Evolutionary conservation across 2,329 filamentous ascomycete species (phyloP).

Genomic region (Rhynchosporium graminicola): DNA sequence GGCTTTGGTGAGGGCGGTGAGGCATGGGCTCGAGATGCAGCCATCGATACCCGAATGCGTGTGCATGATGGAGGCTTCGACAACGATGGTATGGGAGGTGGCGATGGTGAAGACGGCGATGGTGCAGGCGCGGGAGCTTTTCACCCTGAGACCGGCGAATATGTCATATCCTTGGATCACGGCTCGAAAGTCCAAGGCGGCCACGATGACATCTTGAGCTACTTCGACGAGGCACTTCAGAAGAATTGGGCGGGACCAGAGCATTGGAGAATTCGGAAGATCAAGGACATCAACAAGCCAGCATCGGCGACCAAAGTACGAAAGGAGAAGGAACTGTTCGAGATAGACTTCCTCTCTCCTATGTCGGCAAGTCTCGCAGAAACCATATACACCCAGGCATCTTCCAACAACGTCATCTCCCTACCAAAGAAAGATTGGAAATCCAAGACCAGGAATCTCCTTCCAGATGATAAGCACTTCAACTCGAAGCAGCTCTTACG

Average conservation of each 20-base stretch:
- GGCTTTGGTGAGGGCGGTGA: constrained; percentile 96
- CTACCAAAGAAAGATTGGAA: constrained; percentile 95
- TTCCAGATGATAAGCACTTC: constrained; percentile 98
- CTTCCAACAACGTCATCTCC: constrained; percentile 77
- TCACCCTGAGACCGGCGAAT: constrained; percentile 69
- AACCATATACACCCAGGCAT: constrained; percentile 76
- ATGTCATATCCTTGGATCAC: constrained; percentile 76
- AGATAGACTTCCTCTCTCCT: constrained; percentile 83
- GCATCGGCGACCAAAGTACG: constrained; percentile 62
- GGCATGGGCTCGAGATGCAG: constrained; percentile 89
- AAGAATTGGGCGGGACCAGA: constrained; percentile 99
- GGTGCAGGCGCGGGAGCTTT: constrained; percentile 55
- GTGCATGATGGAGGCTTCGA: constrained; percentile 66
- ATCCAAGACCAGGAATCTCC: constrained; percentile 86
- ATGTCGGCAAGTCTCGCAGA: constrained; percentile 72
- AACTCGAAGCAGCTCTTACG: constrained; percentile 87
- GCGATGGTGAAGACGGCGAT: constrained; percentile 52
- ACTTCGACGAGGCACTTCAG: constrained; percentile 93
- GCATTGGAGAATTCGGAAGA: constrained; percentile 94
- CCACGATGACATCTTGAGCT: constrained; percentile 94
- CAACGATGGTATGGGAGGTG: constrained; percentile 54
- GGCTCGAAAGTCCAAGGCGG: constrained; percentile 62
- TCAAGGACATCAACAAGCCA: constrained; percentile 75
- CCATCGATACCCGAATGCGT: constrained; percentile 81
- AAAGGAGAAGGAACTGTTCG: constrained; percentile 95